Conservation (phyloP, 2,329 filamentous ascomycete species). For the Massarina eburnea region DNA sequence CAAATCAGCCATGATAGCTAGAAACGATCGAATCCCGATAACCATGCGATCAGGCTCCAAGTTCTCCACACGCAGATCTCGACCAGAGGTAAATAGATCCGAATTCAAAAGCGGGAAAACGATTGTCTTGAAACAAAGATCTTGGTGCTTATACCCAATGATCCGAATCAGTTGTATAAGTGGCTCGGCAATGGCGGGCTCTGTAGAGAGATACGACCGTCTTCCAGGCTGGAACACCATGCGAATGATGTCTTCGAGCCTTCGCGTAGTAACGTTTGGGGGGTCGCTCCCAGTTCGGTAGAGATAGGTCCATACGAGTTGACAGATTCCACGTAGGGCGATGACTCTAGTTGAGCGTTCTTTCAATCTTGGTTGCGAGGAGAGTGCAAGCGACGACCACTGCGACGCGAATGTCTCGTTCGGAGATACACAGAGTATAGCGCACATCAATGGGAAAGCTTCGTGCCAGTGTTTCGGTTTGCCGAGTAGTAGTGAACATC, state of each 20-base stretch:
- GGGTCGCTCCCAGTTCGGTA: conserved; percentile 75
- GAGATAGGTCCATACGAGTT: conserved; percentile 91
- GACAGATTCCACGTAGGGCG: conserved; percentile 85
- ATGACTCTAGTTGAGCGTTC: conserved; percentile 77
- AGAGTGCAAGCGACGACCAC: conserved; percentile 80
- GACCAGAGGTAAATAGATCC: conserved; percentile 76
- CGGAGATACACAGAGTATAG: conserved; percentile 84
- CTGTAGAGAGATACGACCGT: conserved; percentile 78
- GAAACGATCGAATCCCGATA: conserved; percentile 92
- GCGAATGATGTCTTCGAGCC: conserved; percentile 86
- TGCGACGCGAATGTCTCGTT: conserved; percentile 80
- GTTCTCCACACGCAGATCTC: conserved; percentile 84
- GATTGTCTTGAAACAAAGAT: conserved; percentile 87
- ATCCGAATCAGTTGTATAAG: conserved; percentile 92
- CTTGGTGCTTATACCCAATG: conserved; percentile 89
- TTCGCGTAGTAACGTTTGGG: conserved; percentile 67
- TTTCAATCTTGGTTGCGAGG: conserved; percentile 78
- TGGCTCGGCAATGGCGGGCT: conserved; percentile 81
- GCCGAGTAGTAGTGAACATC: conserved; percentile 78
- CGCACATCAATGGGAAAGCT: conserved; percentile 84
- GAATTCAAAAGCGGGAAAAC: conserved; percentile 96
- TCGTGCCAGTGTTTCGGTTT: conserved; percentile 92
- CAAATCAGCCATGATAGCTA: conserved; percentile 89
- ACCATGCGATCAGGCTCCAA: conserved; percentile 96
- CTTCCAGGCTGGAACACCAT: conserved; percentile 80